A percentile compares a stretch with the other conserved stretches of the same genome.
Conservation (phyloP, 352 stramenopile species). For the Phytophthora megakarya region DNA sequence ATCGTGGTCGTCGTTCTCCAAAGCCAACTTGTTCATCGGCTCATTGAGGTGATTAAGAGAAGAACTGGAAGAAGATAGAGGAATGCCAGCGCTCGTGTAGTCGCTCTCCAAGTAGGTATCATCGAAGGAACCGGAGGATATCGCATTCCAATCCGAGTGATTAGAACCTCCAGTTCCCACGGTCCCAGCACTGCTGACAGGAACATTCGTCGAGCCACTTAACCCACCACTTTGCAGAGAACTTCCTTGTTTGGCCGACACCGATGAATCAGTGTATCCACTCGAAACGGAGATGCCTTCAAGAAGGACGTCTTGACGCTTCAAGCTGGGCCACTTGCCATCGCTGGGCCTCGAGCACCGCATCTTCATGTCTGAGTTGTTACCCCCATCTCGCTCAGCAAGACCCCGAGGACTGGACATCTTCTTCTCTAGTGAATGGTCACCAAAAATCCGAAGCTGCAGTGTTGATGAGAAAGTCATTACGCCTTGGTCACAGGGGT, state of each 20-base stretch:
- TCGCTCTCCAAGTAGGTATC: constrained; percentile 43
- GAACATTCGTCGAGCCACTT: constrained; percentile 8
- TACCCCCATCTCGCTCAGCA: constrained; percentile 9
- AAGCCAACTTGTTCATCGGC: constrained; percentile 33
- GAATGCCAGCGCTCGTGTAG: constrained; percentile 24
- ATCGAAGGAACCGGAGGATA: constrained; percentile 41
- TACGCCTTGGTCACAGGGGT: constrained; percentile 18
- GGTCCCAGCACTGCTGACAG: constrained; percentile 14
- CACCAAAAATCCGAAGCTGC: constrained; percentile 32
- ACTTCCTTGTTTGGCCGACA: neutral
- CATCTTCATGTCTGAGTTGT: constrained; percentile 21
- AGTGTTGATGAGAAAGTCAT: constrained; percentile 45
- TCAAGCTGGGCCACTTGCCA: constrained; percentile 33
- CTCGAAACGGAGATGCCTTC: neutral
- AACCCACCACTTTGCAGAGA: constrained; percentile 3
- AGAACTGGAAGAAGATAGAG: constrained; percentile 20
- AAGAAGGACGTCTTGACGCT: constrained; percentile 22
- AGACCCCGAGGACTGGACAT: constrained; percentile 20
- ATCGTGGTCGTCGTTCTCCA: constrained; percentile 34
- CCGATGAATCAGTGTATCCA: constrained; percentile 5
- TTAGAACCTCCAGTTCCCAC: constrained; percentile 8
- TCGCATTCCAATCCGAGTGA: constrained; percentile 38
- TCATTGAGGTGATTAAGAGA: constrained; percentile 37
- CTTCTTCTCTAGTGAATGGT: constrained; percentile 38
- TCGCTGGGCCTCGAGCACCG: constrained; percentile 28